Base-by-base conservation (phyloP, 2,329 filamentous ascomycete species). In the Microdochium nivale region DNA sequence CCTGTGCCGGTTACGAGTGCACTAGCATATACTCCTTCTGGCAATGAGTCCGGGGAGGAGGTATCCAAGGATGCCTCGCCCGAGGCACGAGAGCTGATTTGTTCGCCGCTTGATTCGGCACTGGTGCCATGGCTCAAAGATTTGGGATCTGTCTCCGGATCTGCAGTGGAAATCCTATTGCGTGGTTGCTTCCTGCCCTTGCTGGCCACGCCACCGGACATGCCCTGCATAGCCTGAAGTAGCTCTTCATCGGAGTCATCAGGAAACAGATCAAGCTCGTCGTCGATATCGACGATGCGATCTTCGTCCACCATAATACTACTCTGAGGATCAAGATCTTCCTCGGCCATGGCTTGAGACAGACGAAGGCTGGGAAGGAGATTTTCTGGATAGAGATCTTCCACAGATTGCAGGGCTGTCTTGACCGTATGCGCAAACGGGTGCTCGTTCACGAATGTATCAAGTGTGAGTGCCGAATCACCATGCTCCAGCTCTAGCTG, bases 321-420 rank as follows among this genome's bases (percentile, higher is more conserved):
- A 54, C 68, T 72, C 8, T 63, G 46, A 2, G 67, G 67, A 19
- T 65, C 57, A 3, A 59, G 53, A 48, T 71, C 66, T 1, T 59
- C 54, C 4, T 59, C 60, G 5, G 59, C 50, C 8, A 60, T 52
- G 10, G 62, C 61, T 2, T 64, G 64, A 4, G 69, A 57, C 10
- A 74, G 54, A 0, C 74, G 75, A 3, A 82, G 63, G 2, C 66
- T 69, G n/a, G 71, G 70, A 16, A 69, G 63, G 23, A 90, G 67
- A 48, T 82, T 87, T 21, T 80, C 76, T 0, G 88, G 86, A 63
- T 87, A 96, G 16, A 99, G 74, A 63, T 97, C 92, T 63, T 91
- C 86, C 1, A 97, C 84, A 50, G 92, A 91, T 61, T 95, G 81
- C 37, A 95, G 68, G 1, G 83, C 80, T 1, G 92, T 95, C 58